phyloP scores from a whole-genome alignment of 169 alveolate species.

The Cryptosporidium viatorum region DNA sequence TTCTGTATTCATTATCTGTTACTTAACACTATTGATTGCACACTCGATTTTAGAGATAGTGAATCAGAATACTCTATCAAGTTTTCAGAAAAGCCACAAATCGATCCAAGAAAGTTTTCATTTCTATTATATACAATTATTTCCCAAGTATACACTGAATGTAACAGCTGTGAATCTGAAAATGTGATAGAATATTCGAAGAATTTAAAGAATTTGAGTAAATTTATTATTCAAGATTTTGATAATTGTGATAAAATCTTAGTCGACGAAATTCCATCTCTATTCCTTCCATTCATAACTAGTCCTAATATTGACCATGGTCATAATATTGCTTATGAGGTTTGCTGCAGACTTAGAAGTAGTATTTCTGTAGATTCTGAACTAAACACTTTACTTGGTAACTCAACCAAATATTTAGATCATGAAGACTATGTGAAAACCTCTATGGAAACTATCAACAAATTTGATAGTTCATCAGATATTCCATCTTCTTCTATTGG shows the following conservation, averaged over 20 bases:
- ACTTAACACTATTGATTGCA: neutral
- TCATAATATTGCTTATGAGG: slow-evolving; percentile 53
- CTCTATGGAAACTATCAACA: slow-evolving; percentile 43
- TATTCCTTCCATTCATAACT: slow-evolving; percentile 14
- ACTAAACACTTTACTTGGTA: neutral
- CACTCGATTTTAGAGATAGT: neutral
- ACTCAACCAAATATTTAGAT: slow-evolving; percentile 48
- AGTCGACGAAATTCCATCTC: neutral
- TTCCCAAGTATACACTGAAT: slow-evolving; percentile 20
- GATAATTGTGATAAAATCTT: slow-evolving; percentile 43
- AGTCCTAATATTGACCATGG: neutral
- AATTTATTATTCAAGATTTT: slow-evolving; percentile 11
- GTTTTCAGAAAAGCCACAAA: neutral
- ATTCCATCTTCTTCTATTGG: slow-evolving; percentile 5
- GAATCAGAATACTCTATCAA: neutral
- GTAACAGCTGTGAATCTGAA: neutral
- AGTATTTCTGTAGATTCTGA: slow-evolving; percentile 30
- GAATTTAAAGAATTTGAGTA: neutral
- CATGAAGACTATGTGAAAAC: slow-evolving; percentile 32
- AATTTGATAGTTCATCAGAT: neutral
- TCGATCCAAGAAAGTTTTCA: neutral
- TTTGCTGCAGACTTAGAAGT: slow-evolving; percentile 44
- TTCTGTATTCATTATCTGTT: neutral
- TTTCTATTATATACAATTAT: slow-evolving; percentile 15
- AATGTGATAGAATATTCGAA: neutral